Conservation (phyloP, 1,139 yeast genomes). For the Yamadazyma epiphylla region DNA sequence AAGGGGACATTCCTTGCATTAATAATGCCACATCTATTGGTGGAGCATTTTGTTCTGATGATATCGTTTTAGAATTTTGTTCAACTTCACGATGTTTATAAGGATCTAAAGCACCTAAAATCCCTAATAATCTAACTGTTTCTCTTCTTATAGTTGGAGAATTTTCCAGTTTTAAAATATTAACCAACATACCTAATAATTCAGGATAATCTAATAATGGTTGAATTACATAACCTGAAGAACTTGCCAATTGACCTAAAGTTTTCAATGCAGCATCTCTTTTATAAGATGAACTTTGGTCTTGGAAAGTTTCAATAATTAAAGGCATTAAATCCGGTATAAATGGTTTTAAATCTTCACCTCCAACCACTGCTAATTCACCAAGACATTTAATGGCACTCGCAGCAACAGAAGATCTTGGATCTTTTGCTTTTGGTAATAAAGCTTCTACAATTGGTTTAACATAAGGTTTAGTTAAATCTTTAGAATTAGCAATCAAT, state of each 20-base stretch:
- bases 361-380: slow-evolving; percentile 83
- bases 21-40: slow-evolving; percentile 85
- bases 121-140: slow-evolving; percentile 84
- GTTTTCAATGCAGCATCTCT: slow-evolving; percentile 88
- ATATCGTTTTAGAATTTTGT: slow-evolving; percentile 55
- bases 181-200: slow-evolving; percentile 73
- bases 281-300: slow-evolving; percentile 80
- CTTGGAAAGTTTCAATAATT: slow-evolving; percentile 82
- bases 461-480: slow-evolving; percentile 82
- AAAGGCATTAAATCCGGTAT: slow-evolving; percentile 80
- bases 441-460: slow-evolving; percentile 85
- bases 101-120: slow-evolving; percentile 95
- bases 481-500: slow-evolving; percentile 73
- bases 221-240: slow-evolving; percentile 92
- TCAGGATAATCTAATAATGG: slow-evolving; percentile 92
- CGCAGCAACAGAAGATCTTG: slow-evolving; percentile 76
- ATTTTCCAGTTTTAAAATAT: slow-evolving; percentile 76
- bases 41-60: slow-evolving; percentile 81
- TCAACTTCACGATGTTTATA: slow-evolving; percentile 92
- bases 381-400: slow-evolving; percentile 89
- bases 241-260: slow-evolving; percentile 82
- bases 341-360: slow-evolving; percentile 75
- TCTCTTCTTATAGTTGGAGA: slow-evolving; percentile 75
- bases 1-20: slow-evolving; percentile 93
- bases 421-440: slow-evolving; percentile 70